Base-by-base conservation (phyloP, 2,329 filamentous ascomycete species). In the Arthrinium puccinioides region DNA sequence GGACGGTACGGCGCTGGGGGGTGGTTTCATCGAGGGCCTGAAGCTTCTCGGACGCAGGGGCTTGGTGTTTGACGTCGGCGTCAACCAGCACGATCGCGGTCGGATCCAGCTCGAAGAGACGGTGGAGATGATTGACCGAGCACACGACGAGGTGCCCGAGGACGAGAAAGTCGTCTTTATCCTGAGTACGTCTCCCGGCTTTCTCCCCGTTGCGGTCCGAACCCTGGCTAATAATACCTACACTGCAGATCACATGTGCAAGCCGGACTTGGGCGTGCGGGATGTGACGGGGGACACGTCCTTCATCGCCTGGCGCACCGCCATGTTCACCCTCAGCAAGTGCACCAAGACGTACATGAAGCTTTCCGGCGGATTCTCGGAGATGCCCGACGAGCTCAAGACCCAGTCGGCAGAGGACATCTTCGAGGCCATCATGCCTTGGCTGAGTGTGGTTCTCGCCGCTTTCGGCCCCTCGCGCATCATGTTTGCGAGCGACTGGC, bases 401-500 rank as follows among this genome's bases (percentile, higher is more conserved):
- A 56, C 54, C 18, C 63, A 69, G 19, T 57, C 69, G 9, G 55
- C 70, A 23, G 64, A 73, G 39, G 69, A 75, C 24, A 72, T 87
- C 39, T 79, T 86, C 46, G 65, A 73, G 43, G 70, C 71, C 27
- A 68, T 85, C 15, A 68, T 73, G 41, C 80, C 82, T 18, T 94
- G 86, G 82, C 72, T 87, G 3, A 74, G 79, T 42, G 75, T 82
- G 36, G 64, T 89, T 1, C 74, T 94, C 36, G 73, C 79, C 20
- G 73, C 74, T 2, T 96, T 95, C 53, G 80, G 84, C 2, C 64
- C 83, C 0, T 56, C 67, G 16, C 72, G 87, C 45, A 72, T 92
- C 55, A 88, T 97, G 82, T 96, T 92, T 60, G 89, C 83, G 18
- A 89, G 84, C 46, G 88, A 96, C 60, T 97, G 90, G 90, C 89